Base-by-base conservation (phyloP, 1,284 basidiomycete species). In the Ustilago xerochloae region DNA sequence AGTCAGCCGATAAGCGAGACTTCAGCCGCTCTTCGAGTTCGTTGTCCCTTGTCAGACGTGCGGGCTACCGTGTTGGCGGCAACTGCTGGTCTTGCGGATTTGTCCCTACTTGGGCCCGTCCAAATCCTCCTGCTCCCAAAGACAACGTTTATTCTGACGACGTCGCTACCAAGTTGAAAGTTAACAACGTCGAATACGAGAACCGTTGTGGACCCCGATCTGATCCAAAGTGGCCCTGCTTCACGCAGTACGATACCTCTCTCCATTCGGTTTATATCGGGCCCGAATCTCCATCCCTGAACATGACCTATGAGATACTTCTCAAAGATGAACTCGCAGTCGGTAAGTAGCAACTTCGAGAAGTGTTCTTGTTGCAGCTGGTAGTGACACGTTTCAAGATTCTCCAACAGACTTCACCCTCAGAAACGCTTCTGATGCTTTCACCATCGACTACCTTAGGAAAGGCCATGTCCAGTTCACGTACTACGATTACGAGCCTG, bases 401-500 rank as follows among this genome's bases (percentile, higher is more conserved):
- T 36, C 9, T 45, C 16, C n/a, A 9, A 36, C 18, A 62, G 51
- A 32, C 1, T 65, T 65, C 35, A 60, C 63, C 0, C 7, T 60
- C 16, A n/a, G 32, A 6, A 24, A 65, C 33, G 20, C 63, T 2
- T 18, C 30, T 4, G 39, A 24, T 15, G 47, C 47, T 1, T 65
- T 65, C 18, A 20, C 2, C 2, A 54, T 65, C 41, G 7, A 15
- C 10, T 60, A 50, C 3, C 4, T 3, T 2, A 3, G 13, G 8
- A 2, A 0, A 0, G 12, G 5, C n/a, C n/a, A n/a, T 5, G 30
- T 33, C 16, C 43, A 9, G 4, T 28, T 65, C 22, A 24, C 4
- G 6, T 65, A 46, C 41, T 59, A 59, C 41, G 52, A 28, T 33
- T 65, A 59, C 29, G 52, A 65, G 0, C 33, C 26, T 5, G 16